Conservation (phyloP, 163 green algal genomes). For the Volvox carteri region DNA sequence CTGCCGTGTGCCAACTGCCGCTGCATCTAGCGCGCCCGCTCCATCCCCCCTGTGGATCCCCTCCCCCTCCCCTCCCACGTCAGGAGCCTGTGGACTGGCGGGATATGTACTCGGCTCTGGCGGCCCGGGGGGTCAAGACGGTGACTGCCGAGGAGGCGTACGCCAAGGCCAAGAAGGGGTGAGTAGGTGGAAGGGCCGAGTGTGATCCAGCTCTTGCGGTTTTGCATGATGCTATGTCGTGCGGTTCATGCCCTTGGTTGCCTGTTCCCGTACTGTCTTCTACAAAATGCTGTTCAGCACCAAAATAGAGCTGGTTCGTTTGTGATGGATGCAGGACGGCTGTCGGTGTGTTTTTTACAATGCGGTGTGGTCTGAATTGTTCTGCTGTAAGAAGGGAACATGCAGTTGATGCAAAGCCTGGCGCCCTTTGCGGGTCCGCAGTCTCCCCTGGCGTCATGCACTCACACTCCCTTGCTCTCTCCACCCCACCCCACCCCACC, state of each 20-base stretch:
- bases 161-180: conserved; percentile 51
- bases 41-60: not conserved
- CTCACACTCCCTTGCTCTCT: not conserved
- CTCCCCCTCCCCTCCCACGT: not conserved
- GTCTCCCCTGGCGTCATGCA: not conserved
- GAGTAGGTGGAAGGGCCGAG: not conserved
- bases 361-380: no score
- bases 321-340: no score
- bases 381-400: no score
- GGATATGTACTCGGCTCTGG: conserved; percentile 60
- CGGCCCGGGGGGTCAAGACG: conserved; percentile 43
- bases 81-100: conserved; percentile 60
- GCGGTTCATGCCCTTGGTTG: no score
- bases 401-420: not conserved
- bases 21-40: no score
- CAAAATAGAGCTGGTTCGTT: no score
- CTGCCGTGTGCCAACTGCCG: no score
- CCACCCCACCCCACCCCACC: not conserved
- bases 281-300: no score
- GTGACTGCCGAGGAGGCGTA: conserved; percentile 57
- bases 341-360: no score
- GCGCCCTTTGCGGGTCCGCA: not conserved
- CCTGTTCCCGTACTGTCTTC: no score
- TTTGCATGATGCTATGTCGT: no score
- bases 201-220: no score